Evolutionary conservation across 805 yeast species (phyloP), one percentile per base, ranked within the genome.

Genomic region (Saccharomycopsis sp.): DNA sequence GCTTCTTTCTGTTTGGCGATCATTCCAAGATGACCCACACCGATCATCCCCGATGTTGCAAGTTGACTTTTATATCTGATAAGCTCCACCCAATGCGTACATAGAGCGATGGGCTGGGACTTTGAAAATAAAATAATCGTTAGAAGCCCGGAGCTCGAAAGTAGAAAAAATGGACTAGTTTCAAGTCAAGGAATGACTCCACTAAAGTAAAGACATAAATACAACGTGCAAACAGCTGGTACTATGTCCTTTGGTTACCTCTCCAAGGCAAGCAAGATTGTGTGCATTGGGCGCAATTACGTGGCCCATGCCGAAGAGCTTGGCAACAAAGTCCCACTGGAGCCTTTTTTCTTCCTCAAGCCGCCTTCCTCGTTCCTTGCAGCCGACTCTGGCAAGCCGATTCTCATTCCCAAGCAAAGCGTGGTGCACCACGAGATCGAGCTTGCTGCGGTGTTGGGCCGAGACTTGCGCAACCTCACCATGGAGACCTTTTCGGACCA

Each of bases 281-380:
- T 92, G 13, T 92, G 98, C 61, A 89, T 92, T 50, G 99, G 98
- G 34, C 80, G 98, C 53, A 92, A 92, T 62, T 92, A 87, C 58
- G 94, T 86, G n/a, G 96, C 95, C 16, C 99, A 92, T 54, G 84
- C 87, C 56, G 73, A 80, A 48, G 99, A 92, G 59, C 67, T 92
- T 43, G 81, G 84, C 67, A 92, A 88, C 57, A 61, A 73, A 18
- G 69, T 73, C 16, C 97, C 99, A 2, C 64, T 68, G 26, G 84
- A 78, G 55, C 99, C 99, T 3, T 89, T 92, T 52, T 92, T 80
- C 68, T 92, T 92, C 58, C 63, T 88, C 50, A 92, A 92, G 61
- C 98, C 99, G 8, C 65, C 82, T 3, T 80, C 94, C 4, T 69
- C 94, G 5, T 67, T 92, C 36, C 61, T 70, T 16, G 81, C 80